These are phyloP conservation scores for Lepiota brunneoincarnata DNA, from an alignment of 768 basidiomycete species.

Conservation along the genomic window DNA sequence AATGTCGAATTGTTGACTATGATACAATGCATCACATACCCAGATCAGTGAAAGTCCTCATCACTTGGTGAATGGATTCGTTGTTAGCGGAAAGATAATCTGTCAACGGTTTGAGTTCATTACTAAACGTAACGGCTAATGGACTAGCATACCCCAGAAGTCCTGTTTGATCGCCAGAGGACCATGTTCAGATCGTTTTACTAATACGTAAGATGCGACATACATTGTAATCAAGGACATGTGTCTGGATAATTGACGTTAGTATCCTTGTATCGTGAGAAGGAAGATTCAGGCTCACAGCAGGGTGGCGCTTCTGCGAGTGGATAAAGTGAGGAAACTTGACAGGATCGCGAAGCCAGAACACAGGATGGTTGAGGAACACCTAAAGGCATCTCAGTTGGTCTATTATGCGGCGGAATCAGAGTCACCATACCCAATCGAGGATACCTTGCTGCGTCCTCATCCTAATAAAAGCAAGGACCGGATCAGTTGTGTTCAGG, in stretches of 20 bases:
- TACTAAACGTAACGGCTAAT: background rate
- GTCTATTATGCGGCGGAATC: no score
- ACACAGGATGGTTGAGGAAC: conserved; percentile 42
- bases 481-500: no score
- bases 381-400: conserved; percentile 17
- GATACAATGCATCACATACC: conserved; percentile 25
- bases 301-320: conserved; percentile 50
- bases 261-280: background rate
- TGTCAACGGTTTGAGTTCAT: conserved; percentile 11
- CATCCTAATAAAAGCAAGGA: conserved; percentile 25
- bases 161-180: background rate
- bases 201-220: background rate
- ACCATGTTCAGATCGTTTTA: background rate
- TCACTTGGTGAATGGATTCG: conserved; percentile 43
- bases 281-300: conserved; percentile 29
- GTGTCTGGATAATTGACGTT: background rate
- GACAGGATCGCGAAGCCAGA: conserved; percentile 43
- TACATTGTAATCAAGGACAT: conserved; percentile 3
- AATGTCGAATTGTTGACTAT: background rate
- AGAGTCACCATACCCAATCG: conserved; percentile 18
- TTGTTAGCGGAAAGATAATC: conserved; percentile 49
- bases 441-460: conserved; percentile 35
- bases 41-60: conserved; percentile 54
- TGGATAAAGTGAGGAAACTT: conserved; percentile 48
- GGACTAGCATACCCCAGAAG: conserved; percentile 2